Conservation (phyloP, 2,329 filamentous ascomycete genomes). For the Neofusicoccum sp. region DNA sequence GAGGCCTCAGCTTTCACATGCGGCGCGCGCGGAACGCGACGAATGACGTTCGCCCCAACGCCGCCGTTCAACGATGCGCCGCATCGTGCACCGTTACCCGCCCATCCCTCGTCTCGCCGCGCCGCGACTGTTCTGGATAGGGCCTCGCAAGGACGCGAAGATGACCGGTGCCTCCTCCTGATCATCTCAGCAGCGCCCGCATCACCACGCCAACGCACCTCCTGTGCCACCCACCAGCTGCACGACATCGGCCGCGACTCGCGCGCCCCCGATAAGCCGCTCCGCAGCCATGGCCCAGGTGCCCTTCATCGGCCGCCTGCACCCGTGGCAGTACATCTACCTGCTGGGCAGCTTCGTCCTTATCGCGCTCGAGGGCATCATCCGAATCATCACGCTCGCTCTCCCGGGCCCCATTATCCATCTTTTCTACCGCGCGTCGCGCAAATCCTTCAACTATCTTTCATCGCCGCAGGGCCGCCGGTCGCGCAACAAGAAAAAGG, state of each 20-base stretch:
- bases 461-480: conserved; percentile 68
- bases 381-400: conserved; percentile 82
- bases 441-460: conserved; percentile 76
- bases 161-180: conserved; percentile 14
- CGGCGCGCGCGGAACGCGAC: neutral
- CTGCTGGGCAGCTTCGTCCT: conserved; percentile 80
- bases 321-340: conserved; percentile 76
- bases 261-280: neutral
- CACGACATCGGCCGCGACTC: conserved; percentile 10
- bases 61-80: conserved; percentile 3
- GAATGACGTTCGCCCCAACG: conserved; percentile 12
- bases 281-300: conserved; percentile 52
- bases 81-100: neutral
- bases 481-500: conserved; percentile 68
- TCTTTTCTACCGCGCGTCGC: conserved; percentile 79
- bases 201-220: neutral
- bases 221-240: conserved; percentile 7
- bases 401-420: conserved; percentile 78
- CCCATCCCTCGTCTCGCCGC: neutral
- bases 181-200: conserved; percentile 1
- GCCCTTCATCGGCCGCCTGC: conserved; percentile 62
- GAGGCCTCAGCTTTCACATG: neutral
- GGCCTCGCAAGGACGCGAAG: conserved; percentile 5
- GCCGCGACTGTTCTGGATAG: neutral
- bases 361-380: conserved; percentile 76